Base-by-base conservation (phyloP, 2,329 filamentous ascomycete genomes). In the Ophiostoma montium region DNA sequence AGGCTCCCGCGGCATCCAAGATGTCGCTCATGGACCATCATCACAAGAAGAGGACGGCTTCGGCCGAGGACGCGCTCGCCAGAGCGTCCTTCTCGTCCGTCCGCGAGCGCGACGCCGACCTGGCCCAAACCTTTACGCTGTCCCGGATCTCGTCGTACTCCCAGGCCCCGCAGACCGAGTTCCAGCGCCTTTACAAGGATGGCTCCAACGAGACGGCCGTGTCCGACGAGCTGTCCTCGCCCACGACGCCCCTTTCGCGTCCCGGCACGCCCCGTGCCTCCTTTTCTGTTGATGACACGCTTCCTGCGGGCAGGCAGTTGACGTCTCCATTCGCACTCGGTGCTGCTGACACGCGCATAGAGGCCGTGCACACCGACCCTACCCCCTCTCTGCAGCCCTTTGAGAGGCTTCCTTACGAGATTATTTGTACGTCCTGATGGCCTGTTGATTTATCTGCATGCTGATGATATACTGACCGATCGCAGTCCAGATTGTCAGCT, bases 401-500 rank as follows among this genome's bases (percentile, higher is more conserved):
- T 36, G 84, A 88, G 67, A 75, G 63, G 53, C 70, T 89, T 8
- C 84, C 84, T 0, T 70, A 74, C 47, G 84, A 88, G 65, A 68
- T 88, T 55, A 72, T 86, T 50, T 23, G 39, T 42, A 72, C 65
- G 80, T 69, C 47, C 53, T 46, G 27, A 21, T 12, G 9, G 5
- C 6, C 18, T 42, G 31, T 45, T 18, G 4, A 5, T 32, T 27
- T 9, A 13, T 7, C 3, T 27, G n/a, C 5, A 45, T 38, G 9
- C 11, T 15, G 32, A 13, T 10, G 4, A n/a, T 6, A 19, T 44
- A 15, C 50, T 18, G 57, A 86, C 39, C 3, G 1, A 31, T 27
- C 23, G 8, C 8, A 42, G 84, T 78, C 58, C 68, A 78, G 60
- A 86, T 90, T 54, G 84, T 90, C 59, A 81, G 83, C 54, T 72